These are phyloP conservation scores for Penicillium glabrum DNA, from an alignment of 2,329 filamentous ascomycete genomes.

Conservation along the genomic window DNA sequence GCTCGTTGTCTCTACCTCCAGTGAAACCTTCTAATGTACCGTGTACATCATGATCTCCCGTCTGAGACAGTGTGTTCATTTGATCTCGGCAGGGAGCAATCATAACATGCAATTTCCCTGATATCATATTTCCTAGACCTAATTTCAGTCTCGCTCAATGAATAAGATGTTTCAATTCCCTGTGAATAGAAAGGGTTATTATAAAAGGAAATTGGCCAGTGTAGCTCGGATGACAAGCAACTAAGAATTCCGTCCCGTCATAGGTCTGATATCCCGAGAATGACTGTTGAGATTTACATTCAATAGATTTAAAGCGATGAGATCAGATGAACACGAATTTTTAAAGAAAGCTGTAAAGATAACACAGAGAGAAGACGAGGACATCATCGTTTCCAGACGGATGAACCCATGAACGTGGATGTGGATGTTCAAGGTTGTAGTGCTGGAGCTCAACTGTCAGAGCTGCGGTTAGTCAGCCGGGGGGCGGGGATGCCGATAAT, in stretches of 20 bases:
- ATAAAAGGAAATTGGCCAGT: neutral
- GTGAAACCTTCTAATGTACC: conserved; percentile 17
- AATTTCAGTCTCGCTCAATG: neutral
- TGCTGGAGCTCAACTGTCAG: neutral
- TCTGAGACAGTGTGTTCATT: conserved; percentile 21
- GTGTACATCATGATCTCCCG: conserved; percentile 15
- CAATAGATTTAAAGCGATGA: neutral
- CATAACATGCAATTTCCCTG: neutral
- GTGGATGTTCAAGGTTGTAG: neutral
- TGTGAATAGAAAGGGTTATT: neutral
- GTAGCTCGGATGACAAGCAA: neutral
- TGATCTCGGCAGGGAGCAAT: neutral
- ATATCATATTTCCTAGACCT: neutral
- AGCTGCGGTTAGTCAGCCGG: neutral
- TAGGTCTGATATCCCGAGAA: neutral
- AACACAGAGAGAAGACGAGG: neutral
- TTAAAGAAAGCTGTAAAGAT: neutral
- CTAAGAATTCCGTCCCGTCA: neutral
- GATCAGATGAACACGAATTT: neutral
- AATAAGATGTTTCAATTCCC: neutral
- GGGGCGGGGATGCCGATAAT: conserved; percentile 9
- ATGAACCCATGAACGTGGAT: neutral
- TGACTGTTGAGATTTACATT: neutral
- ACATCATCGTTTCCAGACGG: no score
- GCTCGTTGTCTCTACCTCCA: neutral